Percentiles rank a stretch among this genome's conserved stretches.
Conservation (phyloP, 768 basidiomycete species). For the Boletus rubescentipes region DNA sequence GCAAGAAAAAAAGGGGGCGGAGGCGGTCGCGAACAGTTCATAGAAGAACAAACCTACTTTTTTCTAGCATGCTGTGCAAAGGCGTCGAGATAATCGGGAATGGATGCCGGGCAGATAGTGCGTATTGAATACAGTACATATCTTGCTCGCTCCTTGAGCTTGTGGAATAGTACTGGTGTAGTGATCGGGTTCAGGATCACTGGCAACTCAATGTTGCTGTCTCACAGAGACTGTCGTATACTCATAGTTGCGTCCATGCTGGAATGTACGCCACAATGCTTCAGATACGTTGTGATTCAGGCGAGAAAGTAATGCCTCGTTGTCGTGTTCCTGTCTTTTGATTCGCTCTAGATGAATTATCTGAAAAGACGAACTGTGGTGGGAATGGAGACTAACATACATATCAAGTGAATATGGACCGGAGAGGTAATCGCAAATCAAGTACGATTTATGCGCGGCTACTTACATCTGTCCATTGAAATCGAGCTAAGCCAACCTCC, state of each 20-base stretch:
- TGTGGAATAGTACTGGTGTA: background rate
- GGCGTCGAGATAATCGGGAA: too few relatives aligned
- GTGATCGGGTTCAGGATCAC: constrained; percentile 28
- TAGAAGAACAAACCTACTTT: too few relatives aligned
- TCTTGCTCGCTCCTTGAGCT: background rate
- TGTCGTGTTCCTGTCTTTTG: constrained; percentile 1
- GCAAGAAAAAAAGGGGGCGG: too few relatives aligned
- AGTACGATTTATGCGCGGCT: too few relatives aligned
- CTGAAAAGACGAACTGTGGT: constrained; percentile 7
- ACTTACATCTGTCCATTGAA: background rate
- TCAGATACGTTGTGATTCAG: background rate
- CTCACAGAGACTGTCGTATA: too few relatives aligned
- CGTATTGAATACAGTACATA: background rate
- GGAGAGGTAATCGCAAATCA: too few relatives aligned
- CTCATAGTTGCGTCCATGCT: constrained; percentile 45
- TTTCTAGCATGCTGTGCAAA: too few relatives aligned
- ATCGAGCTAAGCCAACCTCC: constrained; percentile 9
- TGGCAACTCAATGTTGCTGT: too few relatives aligned
- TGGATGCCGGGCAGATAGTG: background rate
- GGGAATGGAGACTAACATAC: constrained; percentile 8
- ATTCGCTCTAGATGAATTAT: constrained; percentile 4
- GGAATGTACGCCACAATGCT: constrained; percentile 49
- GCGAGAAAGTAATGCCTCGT: background rate
- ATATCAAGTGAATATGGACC: background rate
- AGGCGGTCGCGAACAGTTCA: too few relatives aligned